Conservation (phyloP, 2,329 filamentous ascomycete species). For the Mycocentrospora acerina region DNA sequence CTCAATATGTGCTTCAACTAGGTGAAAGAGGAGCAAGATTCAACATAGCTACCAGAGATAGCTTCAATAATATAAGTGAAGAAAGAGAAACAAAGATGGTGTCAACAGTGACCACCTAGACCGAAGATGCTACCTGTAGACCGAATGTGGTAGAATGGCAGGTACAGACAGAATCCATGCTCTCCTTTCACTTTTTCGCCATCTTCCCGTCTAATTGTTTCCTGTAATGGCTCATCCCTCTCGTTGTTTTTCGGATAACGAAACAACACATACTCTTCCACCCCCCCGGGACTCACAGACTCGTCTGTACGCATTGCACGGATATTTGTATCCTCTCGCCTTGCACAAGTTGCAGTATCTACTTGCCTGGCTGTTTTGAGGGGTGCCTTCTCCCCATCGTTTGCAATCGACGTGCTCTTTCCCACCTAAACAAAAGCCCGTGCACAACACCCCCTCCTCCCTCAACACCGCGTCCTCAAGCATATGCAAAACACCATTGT, state of each 20-base stretch:
- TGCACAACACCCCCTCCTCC: constrained; percentile 17
- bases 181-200: not conserved
- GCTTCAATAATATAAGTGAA: no score
- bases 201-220: constrained; percentile 6
- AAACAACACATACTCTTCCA: constrained; percentile 5
- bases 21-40: no score
- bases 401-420: constrained; percentile 20
- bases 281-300: not conserved
- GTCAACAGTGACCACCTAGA: no score
- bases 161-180: no score
- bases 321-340: constrained; percentile 11
- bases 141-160: no score
- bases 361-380: constrained; percentile 13
- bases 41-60: no score
- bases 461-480: constrained; percentile 9
- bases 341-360: constrained; percentile 10
- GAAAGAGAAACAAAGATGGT: no score
- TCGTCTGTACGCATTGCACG: not conserved
- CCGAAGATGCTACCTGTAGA: no score
- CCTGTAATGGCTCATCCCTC: constrained; percentile 14
- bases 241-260: constrained; percentile 8
- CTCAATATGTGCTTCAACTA: no score
- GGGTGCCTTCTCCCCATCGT: constrained; percentile 23
- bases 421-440: constrained; percentile 14
- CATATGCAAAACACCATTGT: constrained; percentile 22